These are phyloP conservation scores for Sordaria brevicollis DNA, from an alignment of 495 filamentous ascomycete species.

Conservation along the genomic window DNA sequence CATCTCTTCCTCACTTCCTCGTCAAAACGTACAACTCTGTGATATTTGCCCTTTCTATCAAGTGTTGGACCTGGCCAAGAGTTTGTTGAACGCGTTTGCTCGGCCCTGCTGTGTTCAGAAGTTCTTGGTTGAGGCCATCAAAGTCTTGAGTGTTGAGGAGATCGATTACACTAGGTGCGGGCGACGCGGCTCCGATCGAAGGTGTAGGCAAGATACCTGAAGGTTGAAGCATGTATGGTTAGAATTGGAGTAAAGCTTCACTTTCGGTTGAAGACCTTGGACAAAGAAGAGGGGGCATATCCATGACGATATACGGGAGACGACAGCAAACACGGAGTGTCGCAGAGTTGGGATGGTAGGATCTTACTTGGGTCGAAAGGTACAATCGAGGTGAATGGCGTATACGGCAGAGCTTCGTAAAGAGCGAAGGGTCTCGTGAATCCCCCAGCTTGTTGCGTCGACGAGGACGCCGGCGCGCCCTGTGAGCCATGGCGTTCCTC, in stretches of 20 bases:
- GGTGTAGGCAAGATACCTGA: constrained; percentile 66
- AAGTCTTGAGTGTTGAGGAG: constrained; percentile 35
- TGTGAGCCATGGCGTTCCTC: background rate
- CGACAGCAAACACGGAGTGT: background rate
- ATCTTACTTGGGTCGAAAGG: constrained; percentile 71
- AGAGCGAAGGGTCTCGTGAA: constrained; percentile 41
- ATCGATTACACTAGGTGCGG: constrained; percentile 32
- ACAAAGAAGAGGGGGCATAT: background rate
- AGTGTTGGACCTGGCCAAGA: constrained; percentile 57
- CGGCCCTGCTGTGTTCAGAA: constrained; percentile 19
- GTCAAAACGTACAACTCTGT: constrained; percentile 56
- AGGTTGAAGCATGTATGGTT: constrained; percentile 2
- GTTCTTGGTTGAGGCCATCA: constrained; percentile 43
- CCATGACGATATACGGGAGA: background rate
- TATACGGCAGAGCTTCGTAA: constrained; percentile 81
- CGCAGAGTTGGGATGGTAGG: background rate
- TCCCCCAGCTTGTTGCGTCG: background rate
- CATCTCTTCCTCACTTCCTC: background rate
- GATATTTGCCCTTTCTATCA: constrained; percentile 55
- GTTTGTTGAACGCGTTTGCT: constrained; percentile 35
- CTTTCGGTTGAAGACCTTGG: background rate
- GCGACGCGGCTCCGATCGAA: constrained; percentile 40
- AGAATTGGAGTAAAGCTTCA: background rate
- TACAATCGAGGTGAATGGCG: constrained; percentile 80
- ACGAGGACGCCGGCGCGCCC: background rate